Conservation (phyloP, 306 rosid genomes). For the Leucaena leucocephala region DNA sequence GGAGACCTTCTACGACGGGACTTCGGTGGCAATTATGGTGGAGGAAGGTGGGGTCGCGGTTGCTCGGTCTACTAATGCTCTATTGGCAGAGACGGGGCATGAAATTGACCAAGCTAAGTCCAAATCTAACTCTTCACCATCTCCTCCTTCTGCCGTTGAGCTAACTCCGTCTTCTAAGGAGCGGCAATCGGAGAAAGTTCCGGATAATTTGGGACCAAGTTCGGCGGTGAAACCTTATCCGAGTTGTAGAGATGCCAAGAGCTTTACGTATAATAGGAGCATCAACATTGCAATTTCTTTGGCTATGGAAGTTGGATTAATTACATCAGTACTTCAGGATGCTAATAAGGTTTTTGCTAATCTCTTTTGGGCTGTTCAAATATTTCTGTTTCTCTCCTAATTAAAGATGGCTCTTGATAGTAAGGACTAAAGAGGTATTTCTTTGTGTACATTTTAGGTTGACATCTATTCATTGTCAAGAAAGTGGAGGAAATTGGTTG, state of each 20-base stretch:
- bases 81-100: conserved; percentile 79
- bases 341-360: conserved; percentile 76
- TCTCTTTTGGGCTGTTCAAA: conserved; percentile 17
- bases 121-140: conserved; percentile 45
- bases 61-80: conserved; percentile 83
- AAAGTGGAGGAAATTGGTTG: conserved; percentile 97
- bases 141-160: neutral
- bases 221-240: conserved; percentile 32
- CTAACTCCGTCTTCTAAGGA: conserved; percentile 19
- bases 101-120: conserved; percentile 77
- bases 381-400: neutral
- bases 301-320: conserved; percentile 87
- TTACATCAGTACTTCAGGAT: conserved; percentile 89
- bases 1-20: conserved; percentile 91
- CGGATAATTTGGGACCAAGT: conserved; percentile 36
- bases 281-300: conserved; percentile 93
- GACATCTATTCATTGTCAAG: conserved; percentile 86
- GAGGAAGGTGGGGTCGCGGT: conserved; percentile 83
- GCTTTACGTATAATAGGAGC: conserved; percentile 77
- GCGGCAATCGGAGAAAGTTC: conserved; percentile 38
- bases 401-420: conserved; percentile 9
- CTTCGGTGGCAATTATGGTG: conserved; percentile 85
- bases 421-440: conserved; percentile 6
- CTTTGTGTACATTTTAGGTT: conserved; percentile 51
- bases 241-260: conserved; percentile 80